Evolutionary conservation across 2,329 filamentous ascomycete species (phyloP).

Genomic region (Polytolypa hystricis): DNA sequence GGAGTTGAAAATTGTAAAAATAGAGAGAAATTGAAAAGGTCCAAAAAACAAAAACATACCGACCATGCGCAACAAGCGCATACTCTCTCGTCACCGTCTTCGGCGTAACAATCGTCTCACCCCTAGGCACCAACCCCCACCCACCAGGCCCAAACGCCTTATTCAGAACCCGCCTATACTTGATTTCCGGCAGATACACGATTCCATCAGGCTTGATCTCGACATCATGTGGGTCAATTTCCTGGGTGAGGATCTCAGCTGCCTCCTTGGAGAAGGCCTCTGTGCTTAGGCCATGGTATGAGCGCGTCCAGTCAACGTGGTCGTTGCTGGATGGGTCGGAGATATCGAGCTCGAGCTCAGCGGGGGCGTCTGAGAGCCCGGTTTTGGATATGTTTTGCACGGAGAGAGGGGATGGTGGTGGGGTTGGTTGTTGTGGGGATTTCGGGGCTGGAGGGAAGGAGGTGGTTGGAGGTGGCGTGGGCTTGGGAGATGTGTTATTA

Average conservation of each 20-base stretch:
- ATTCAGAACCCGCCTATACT: slow-evolving; percentile 86
- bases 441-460: slow-evolving; percentile 10
- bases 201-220: slow-evolving; percentile 98
- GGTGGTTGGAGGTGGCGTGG: slow-evolving; percentile 11
- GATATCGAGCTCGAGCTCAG: slow-evolving; percentile 17
- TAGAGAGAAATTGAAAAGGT: background rate
- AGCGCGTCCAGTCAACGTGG: slow-evolving; percentile 69
- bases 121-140: slow-evolving; percentile 84
- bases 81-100: slow-evolving; percentile 82
- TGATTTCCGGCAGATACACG: slow-evolving; percentile 93
- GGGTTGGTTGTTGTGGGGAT: slow-evolving; percentile 13
- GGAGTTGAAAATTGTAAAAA: slow-evolving; percentile 5
- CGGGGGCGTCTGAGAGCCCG: slow-evolving; percentile 26
- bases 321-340: slow-evolving; percentile 12
- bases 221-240: slow-evolving; percentile 62
- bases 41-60: slow-evolving; percentile 44
- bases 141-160: slow-evolving; percentile 85
- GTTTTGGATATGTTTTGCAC: slow-evolving; percentile 29
- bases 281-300: slow-evolving; percentile 67
- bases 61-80: slow-evolving; percentile 74
- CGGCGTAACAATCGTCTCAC: slow-evolving; percentile 73
- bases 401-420: slow-evolving; percentile 19
- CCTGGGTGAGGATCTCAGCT: slow-evolving; percentile 55
- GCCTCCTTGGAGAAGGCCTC: slow-evolving; percentile 61
- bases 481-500: slow-evolving; percentile 8